Evolutionary conservation across 1,284 basidiomycete species (phyloP).

Genomic region (Leccinum solheimii): DNA sequence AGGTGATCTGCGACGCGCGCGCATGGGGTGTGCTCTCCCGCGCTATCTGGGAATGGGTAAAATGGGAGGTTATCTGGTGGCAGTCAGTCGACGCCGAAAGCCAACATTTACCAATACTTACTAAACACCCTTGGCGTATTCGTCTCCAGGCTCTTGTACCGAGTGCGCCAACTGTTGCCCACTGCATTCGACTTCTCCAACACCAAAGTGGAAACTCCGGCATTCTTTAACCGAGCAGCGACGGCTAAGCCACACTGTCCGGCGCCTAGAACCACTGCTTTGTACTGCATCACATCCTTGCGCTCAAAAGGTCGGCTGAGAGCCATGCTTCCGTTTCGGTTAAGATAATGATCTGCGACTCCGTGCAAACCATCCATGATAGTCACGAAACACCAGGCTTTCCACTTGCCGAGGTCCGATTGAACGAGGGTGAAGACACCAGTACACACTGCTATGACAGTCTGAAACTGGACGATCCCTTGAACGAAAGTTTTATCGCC

Average conservation of each 20-base stretch:
- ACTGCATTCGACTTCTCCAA: slow-evolving; percentile 14
- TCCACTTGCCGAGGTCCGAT: slow-evolving; percentile 11
- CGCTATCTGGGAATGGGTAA: slow-evolving; percentile 14
- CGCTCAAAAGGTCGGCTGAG: slow-evolving; percentile 3
- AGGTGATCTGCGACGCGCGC: slow-evolving; percentile 13
- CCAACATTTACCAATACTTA: background rate
- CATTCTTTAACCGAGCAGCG: slow-evolving; percentile 19
- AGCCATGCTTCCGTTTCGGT: background rate
- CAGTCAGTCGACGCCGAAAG: background rate
- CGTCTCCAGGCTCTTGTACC: slow-evolving; percentile 18
- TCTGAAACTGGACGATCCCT: slow-evolving; percentile 17
- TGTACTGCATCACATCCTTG: slow-evolving; percentile 6
- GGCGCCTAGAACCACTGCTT: slow-evolving; percentile 18
- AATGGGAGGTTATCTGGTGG: slow-evolving; percentile 13
- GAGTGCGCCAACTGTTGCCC: slow-evolving; percentile 19
- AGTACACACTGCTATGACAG: slow-evolving; percentile 13
- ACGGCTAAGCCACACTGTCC: slow-evolving; percentile 23
- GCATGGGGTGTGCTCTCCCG: slow-evolving; percentile 5
- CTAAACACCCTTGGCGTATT: slow-evolving; percentile 22
- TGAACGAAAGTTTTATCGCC: slow-evolving; percentile 10
- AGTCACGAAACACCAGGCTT: slow-evolving; percentile 20
- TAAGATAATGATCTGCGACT: slow-evolving; percentile 5
- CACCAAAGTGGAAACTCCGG: slow-evolving; percentile 14
- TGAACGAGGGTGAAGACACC: slow-evolving; percentile 17
- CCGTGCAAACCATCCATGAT: slow-evolving; percentile 15